Evolutionary conservation across 2,329 filamentous ascomycete genomes (phyloP).

Genomic region (Neobulgaria alba): DNA sequence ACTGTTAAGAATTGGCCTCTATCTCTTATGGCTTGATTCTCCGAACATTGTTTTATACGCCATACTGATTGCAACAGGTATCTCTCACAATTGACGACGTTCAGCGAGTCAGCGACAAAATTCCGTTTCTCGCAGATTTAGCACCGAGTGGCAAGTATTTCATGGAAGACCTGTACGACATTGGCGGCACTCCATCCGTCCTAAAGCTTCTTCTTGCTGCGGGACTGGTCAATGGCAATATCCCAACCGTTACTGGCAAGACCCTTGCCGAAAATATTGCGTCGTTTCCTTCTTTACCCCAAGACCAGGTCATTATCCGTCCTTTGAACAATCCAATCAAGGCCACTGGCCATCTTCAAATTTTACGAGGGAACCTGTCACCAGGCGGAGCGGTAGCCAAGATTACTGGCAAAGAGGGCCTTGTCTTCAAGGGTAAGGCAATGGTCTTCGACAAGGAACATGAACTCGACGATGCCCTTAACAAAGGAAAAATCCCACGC

Average conservation of each 20-base stretch:
- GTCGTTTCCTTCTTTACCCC: conserved; percentile 66
- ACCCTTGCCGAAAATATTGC: conserved; percentile 76
- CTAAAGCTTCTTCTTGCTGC: conserved; percentile 77
- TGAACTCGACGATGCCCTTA: conserved; percentile 67
- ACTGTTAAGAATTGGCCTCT: too few relatives aligned
- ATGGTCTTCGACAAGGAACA: conserved; percentile 82
- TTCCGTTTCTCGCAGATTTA: conserved; percentile 63
- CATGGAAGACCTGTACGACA: conserved; percentile 80
- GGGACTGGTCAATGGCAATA: conserved; percentile 65
- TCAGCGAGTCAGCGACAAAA: conserved; percentile 60
- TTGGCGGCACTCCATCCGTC: conserved; percentile 78
- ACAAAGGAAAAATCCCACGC: conserved; percentile 56
- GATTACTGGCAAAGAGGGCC: conserved; percentile 91
- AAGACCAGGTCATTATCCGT: conserved; percentile 75
- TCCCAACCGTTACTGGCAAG: conserved; percentile 76
- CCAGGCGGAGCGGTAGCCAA: conserved; percentile 88
- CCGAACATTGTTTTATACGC: too few relatives aligned
- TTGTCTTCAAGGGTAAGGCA: conserved; percentile 71
- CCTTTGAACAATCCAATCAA: conserved; percentile 72
- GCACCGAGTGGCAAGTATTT: conserved; percentile 74
- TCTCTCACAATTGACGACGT: conserved; percentile 59
- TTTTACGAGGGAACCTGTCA: conserved; percentile 79
- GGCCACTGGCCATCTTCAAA: conserved; percentile 74
- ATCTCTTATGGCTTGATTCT: too few relatives aligned
- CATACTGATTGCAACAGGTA: conserved; percentile 24